Evolutionary conservation across 2,329 filamentous ascomycete genomes (phyloP).

Genomic region (Penicillium sp.): DNA sequence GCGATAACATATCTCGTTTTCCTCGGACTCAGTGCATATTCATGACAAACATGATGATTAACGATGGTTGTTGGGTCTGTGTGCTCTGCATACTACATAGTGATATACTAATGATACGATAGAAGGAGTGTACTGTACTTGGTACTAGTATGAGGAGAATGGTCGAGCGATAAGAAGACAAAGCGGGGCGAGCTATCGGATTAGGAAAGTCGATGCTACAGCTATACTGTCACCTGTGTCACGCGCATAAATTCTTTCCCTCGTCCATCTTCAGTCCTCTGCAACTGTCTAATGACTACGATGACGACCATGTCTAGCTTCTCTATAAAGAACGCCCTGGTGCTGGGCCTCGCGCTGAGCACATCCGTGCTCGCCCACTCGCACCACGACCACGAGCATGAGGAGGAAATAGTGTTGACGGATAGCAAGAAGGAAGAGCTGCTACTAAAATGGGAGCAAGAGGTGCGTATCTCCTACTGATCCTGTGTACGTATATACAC

Average conservation of each 20-base stretch:
- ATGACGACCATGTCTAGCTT: constrained; percentile 15
- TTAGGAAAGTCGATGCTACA: constrained; percentile 15
- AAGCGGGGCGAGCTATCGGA: constrained; percentile 1
- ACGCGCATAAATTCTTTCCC: neutral
- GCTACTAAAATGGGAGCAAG: constrained; percentile 46
- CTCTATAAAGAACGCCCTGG: constrained; percentile 13
- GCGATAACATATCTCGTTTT: too few species aligned
- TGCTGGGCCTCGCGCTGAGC: constrained; percentile 29
- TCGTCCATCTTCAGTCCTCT: neutral
- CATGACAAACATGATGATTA: too few species aligned
- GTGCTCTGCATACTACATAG: too few species aligned
- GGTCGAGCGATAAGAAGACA: constrained; percentile 5
- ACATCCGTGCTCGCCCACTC: constrained; percentile 24
- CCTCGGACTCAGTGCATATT: too few species aligned
- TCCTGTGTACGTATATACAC: neutral
- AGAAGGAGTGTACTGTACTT: too few species aligned
- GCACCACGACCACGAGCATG: constrained; percentile 37
- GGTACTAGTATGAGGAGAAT: too few species aligned
- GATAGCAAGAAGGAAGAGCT: constrained; percentile 40
- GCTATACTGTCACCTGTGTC: too few species aligned
- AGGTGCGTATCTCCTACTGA: constrained; percentile 29
- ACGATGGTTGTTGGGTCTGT: too few species aligned
- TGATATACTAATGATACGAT: too few species aligned
- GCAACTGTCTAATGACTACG: neutral
- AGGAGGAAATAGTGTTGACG: constrained; percentile 33